Evolutionary conservation across 202 grass and related monocot species (phyloP), one percentile per base, ranked within the genome.

Genomic region (Carex sylvatica): DNA sequence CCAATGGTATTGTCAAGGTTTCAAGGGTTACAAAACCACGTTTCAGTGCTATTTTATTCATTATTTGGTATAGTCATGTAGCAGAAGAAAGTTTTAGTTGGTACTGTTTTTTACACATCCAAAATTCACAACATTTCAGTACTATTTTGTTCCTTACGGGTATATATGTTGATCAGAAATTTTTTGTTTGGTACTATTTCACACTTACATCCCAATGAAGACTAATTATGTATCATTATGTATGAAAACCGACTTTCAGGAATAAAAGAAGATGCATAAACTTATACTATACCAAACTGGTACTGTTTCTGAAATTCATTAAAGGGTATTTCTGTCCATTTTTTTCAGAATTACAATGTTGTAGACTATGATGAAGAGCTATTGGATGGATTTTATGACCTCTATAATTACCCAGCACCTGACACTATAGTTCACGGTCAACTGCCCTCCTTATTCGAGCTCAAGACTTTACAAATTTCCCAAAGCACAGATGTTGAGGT

Each of bases 331-430:
- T 75, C 47, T 56, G 54, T 77, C 15, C 9, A 35, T 77, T 77
- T 19, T 33, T 84, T 80, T 22, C 88, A 90, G 88, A 93, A 87
- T 86, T 91, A 89, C 85, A 93, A 87, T 86, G 93, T 96, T 31
- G 85, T 99, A 79, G 86, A 88, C 83, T 99, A 99, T 84, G 93
- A 96, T 70, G 93, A 99, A 87, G 61, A 71, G 33, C 84, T 96
- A 16, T 58, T 65, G 24, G 93, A 99, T 79, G 93, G 93, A 3
- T 93, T 99, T 85, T 99, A 96, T 86, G 93, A 96, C 85, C 52
- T 95, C 44, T 95, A 89, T 31, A 89, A 88, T 62, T 86, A 87
- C 52, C 12, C 62, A 66, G 72, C 84, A 79, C 69, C 86, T 85
- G 83, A 87, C 67, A 74, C 88, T 16, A 83, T 35, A 15, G 85